Conservation (phyloP, 2,329 filamentous ascomycete species). For the Penicillium verrucosum region DNA sequence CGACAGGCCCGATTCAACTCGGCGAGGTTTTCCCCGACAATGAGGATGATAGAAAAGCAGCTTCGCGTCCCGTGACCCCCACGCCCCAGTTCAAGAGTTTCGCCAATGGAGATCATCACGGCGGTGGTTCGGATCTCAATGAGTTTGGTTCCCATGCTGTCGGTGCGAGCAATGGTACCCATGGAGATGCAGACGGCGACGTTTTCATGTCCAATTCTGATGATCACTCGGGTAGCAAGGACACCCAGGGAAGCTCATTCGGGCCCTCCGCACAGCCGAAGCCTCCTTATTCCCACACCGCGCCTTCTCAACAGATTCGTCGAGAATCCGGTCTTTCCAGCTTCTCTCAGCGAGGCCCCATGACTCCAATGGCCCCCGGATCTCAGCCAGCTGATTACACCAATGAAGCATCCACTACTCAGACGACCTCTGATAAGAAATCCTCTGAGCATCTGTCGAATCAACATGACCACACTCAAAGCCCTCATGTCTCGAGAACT, state of each 20-base stretch:
- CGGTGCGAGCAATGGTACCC: constrained; percentile 58
- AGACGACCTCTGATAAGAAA: constrained; percentile 75
- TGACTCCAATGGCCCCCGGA: constrained; percentile 58
- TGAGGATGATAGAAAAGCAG: constrained; percentile 41
- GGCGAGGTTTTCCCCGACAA: constrained; percentile 59
- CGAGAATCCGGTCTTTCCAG: constrained; percentile 46
- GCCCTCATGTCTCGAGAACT: constrained; percentile 45
- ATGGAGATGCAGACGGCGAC: constrained; percentile 53
- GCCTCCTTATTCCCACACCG: constrained; percentile 46
- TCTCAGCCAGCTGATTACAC: constrained; percentile 61
- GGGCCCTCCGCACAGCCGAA: constrained; percentile 51
- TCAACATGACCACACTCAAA: constrained; percentile 66
- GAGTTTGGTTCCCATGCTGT: constrained; percentile 30
- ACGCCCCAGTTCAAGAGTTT: constrained; percentile 50
- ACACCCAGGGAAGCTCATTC: constrained; percentile 49
- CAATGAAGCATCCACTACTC: constrained; percentile 89
- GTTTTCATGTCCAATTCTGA: constrained; percentile 59
- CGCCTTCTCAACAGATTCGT: constrained; percentile 45
- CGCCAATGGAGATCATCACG: constrained; percentile 55
- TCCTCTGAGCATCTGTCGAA: constrained; percentile 72
- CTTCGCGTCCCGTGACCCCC: constrained; percentile 53
- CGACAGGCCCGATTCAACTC: constrained; percentile 55
- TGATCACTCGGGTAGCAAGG: constrained; percentile 38
- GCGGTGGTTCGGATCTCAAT: constrained; percentile 41
- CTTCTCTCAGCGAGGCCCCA: constrained; percentile 50